phyloP scores from a whole-genome alignment of 2,329 filamentous ascomycete species.

The Calonectria leucothoes region DNA sequence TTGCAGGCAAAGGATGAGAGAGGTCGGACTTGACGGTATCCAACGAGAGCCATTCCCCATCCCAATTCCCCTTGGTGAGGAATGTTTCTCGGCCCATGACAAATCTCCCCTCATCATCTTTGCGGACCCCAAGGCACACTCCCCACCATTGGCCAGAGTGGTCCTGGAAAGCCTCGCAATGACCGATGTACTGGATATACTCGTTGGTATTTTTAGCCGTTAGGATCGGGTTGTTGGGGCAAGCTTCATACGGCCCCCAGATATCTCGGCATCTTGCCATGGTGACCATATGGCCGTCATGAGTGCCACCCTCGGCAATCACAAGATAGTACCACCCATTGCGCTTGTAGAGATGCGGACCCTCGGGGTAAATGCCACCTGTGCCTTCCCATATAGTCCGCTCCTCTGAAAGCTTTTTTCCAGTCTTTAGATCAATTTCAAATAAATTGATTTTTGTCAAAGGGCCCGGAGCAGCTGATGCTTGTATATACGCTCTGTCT shows the following conservation, averaged over 20 bases:
- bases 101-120: background rate
- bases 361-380: background rate
- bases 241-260: background rate
- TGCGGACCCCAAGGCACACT: conserved; percentile 7
- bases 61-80: background rate
- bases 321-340: background rate
- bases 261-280: background rate
- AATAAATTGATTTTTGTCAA: background rate
- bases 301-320: background rate
- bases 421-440: background rate
- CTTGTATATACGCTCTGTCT: background rate
- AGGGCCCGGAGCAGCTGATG: background rate
- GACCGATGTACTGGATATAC: conserved; percentile 4
- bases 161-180: conserved; percentile 4
- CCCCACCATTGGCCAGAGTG: background rate
- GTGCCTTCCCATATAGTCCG: background rate
- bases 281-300: conserved; percentile 7
- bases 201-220: background rate
- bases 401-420: background rate
- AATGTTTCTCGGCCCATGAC: conserved; percentile 1
- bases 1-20: background rate
- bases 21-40: background rate
- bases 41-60: conserved; percentile 5
- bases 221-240: conserved; percentile 2
- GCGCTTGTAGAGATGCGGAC: background rate